A percentile compares a stretch with the other conserved stretches of the same genome.
These are phyloP conservation scores for Salvia sclarea DNA, from an alignment of 305 asterid species.

Conservation along the genomic window DNA sequence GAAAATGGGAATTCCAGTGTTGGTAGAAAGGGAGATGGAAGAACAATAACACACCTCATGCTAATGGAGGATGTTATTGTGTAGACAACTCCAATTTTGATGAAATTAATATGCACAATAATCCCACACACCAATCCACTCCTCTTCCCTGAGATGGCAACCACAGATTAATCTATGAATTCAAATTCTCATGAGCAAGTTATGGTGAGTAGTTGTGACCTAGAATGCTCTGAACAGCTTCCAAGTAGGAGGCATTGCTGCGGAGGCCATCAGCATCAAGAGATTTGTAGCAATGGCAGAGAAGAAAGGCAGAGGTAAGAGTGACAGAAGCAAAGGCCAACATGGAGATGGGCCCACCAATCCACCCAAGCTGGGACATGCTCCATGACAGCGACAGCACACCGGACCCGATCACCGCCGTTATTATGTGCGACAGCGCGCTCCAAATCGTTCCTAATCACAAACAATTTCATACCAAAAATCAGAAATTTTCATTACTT, in stretches of 20 bases:
- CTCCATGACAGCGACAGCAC: constrained; percentile 79
- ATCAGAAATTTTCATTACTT: background rate
- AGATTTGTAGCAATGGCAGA: constrained; percentile 51
- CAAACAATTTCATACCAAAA: background rate
- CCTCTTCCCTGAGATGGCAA: constrained; percentile 54
- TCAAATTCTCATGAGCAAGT: too few relatives aligned
- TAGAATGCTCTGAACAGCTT: constrained; percentile 60
- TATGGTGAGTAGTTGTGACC: too few relatives aligned
- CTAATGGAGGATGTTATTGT: constrained; percentile 68
- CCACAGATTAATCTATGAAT: background rate
- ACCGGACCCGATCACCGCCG: constrained; percentile 87
- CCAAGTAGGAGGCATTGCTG: constrained; percentile 54
- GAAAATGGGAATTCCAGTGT: background rate
- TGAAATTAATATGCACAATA: constrained; percentile 48
- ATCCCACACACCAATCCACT: constrained; percentile 57
- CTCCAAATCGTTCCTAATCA: constrained; percentile 56
- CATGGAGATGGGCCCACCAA: constrained; percentile 66
- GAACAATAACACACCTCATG: constrained; percentile 64
- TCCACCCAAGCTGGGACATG: constrained; percentile 75
- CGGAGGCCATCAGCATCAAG: constrained; percentile 41
- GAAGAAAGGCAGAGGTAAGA: constrained; percentile 52
- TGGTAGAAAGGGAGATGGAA: too few relatives aligned
- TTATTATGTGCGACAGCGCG: constrained; percentile 69
- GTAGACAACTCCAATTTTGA: constrained; percentile 62
- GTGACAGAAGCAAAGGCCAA: constrained; percentile 56